These are phyloP conservation scores for Phytopythium oedochilum DNA, from an alignment of 352 stramenopile species.

Conservation along the genomic window DNA sequence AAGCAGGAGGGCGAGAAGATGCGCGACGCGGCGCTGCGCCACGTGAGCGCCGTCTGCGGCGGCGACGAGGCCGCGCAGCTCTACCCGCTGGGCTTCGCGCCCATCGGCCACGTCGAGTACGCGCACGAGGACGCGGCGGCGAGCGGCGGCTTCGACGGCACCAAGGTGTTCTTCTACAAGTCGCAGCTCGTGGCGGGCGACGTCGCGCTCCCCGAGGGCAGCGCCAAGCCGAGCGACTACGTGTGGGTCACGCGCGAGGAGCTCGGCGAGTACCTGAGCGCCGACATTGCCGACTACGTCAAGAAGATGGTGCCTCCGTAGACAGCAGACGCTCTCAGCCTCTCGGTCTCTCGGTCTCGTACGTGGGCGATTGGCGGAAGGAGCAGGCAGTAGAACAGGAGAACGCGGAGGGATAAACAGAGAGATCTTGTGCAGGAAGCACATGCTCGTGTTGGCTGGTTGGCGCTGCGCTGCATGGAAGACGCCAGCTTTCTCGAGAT, in stretches of 20 bases:
- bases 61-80: conserved; percentile 26
- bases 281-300: conserved; percentile 62
- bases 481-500: not conserved
- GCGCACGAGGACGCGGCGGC: conserved; percentile 39
- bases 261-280: conserved; percentile 69
- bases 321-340: not conserved
- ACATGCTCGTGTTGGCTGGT: not conserved
- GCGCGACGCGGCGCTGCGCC: conserved; percentile 67
- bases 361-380: not conserved
- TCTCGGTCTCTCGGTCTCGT: not conserved
- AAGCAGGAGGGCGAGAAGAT: conserved; percentile 70
- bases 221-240: conserved; percentile 59
- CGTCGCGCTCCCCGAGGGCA: conserved; percentile 41
- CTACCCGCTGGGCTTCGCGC: conserved; percentile 61
- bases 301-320: conserved; percentile 77
- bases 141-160: conserved; percentile 51
- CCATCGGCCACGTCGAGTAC: conserved; percentile 73
- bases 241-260: conserved; percentile 78
- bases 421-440: not conserved
- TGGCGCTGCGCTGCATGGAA: not conserved
- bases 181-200: conserved; percentile 58
- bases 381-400: conserved; percentile 2
- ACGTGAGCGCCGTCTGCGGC: conserved; percentile 41
- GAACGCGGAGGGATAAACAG: not conserved
- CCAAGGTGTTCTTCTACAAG: conserved; percentile 89